Percentiles rank a stretch among this genome's conserved stretches.
These are phyloP conservation scores for Mediolabrus comicus DNA, from an alignment of 108 stramenopile species.

Conservation along the genomic window DNA sequence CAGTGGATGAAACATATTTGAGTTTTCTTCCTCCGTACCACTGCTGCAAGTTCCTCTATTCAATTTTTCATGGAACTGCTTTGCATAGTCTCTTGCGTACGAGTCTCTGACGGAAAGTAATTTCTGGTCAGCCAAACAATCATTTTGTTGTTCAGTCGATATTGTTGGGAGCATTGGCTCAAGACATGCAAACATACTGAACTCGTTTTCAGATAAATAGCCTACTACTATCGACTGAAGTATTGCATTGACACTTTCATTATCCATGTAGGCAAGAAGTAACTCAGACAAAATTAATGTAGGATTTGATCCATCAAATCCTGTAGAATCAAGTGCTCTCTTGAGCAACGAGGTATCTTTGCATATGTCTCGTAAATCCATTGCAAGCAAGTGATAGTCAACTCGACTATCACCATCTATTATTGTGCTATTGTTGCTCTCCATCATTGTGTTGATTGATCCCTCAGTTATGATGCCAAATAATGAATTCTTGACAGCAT, in stretches of 20 bases:
- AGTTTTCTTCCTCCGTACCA: neutral
- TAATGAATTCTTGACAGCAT: neutral
- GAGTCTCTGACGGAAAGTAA: conserved; percentile 46
- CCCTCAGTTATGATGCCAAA: neutral
- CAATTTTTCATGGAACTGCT: conserved; percentile 58
- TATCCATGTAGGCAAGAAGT: conserved; percentile 66
- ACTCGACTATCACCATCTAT: neutral
- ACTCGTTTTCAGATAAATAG: conserved; percentile 17
- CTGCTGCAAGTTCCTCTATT: conserved; percentile 27
- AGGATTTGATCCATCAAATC: conserved; percentile 36
- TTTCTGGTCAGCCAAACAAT: neutral
- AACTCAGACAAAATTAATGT: conserved; percentile 74
- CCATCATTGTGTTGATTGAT: neutral
- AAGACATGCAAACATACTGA: conserved; percentile 50
- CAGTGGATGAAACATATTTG: conserved; percentile 20
- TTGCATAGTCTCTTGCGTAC: conserved; percentile 52
- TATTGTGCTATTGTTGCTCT: too few species aligned
- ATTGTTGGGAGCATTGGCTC: conserved; percentile 52
- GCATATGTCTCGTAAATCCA: conserved; percentile 46
- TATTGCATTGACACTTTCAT: conserved; percentile 30
- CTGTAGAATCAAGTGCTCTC: conserved; percentile 7
- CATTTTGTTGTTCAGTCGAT: neutral
- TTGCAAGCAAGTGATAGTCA: conserved; percentile 45
- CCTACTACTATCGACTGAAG: conserved; percentile 19
- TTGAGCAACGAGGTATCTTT: conserved; percentile 18